phyloP scores from a whole-genome alignment of 495 filamentous ascomycete genomes.

The Poronia punctata region DNA sequence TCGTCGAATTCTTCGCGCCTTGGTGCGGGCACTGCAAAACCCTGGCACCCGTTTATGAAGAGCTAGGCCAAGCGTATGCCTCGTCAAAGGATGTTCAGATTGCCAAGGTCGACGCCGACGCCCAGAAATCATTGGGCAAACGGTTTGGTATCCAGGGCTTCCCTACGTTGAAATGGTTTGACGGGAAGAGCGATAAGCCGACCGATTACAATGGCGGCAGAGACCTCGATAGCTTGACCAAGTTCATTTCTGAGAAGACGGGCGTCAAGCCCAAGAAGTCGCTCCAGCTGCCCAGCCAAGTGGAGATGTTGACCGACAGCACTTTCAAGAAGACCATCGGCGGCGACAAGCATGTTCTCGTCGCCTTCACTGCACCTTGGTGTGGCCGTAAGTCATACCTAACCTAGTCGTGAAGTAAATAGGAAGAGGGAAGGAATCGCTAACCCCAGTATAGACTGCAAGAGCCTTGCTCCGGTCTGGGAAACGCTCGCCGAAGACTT shows the following conservation, averaged over 20 bases:
- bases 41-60: conserved; percentile 89
- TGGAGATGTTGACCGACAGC: conserved; percentile 72
- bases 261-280: conserved; percentile 70
- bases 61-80: conserved; percentile 70
- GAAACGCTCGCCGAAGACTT: conserved; percentile 83
- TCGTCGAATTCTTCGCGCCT: conserved; percentile 98
- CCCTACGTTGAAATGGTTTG: conserved; percentile 96
- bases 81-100: conserved; percentile 74
- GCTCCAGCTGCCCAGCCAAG: conserved; percentile 57
- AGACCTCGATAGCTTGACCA: conserved; percentile 76
- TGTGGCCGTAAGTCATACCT: conserved; percentile 76
- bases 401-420: not conserved
- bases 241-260: conserved; percentile 83
- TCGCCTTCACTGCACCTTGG: conserved; percentile 96
- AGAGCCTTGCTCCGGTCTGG: conserved; percentile 84
- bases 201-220: conserved; percentile 79
- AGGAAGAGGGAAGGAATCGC: conserved; percentile 6
- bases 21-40: conserved; percentile 99
- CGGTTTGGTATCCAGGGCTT: conserved; percentile 88
- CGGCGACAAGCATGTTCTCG: conserved; percentile 80
- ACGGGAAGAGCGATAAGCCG: conserved; percentile 87
- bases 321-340: conserved; percentile 75
- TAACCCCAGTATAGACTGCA: conserved; percentile 70
- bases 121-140: conserved; percentile 73
- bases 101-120: conserved; percentile 93